A percentile compares a stretch with the other conserved stretches of the same genome.
These are phyloP conservation scores for Dactylellina sp. DNA, from an alignment of 2,329 filamentous ascomycete genomes.

Conservation along the genomic window DNA sequence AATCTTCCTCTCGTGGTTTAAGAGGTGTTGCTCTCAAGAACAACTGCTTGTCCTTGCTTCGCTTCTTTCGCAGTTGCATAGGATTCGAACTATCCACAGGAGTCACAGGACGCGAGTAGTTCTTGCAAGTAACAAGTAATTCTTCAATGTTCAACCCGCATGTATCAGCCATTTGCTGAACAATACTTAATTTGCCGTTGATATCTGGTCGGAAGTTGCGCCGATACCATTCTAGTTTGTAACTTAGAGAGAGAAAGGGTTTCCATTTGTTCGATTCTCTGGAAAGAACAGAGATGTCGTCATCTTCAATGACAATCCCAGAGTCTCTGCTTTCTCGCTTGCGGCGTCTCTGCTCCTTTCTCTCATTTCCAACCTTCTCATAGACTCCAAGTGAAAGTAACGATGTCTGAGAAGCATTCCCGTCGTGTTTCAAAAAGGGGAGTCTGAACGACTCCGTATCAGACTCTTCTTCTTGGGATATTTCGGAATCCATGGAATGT, in stretches of 20 bases:
- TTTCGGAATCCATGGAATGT: conserved; percentile 15
- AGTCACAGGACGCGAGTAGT: conserved; percentile 34
- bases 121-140: conserved; percentile 23
- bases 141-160: conserved; percentile 48
- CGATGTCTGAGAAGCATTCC: conserved; percentile 22
- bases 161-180: conserved; percentile 43
- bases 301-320: conserved; percentile 43
- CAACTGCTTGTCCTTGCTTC: conserved; percentile 19
- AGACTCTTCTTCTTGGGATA: neutral
- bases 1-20: conserved; percentile 52
- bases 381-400: conserved; percentile 43
- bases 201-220: conserved; percentile 51
- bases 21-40: conserved; percentile 26
- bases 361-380: conserved; percentile 42
- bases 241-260: conserved; percentile 39
- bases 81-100: conserved; percentile 10
- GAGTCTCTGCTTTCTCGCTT: conserved; percentile 46
- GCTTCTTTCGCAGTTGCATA: conserved; percentile 36
- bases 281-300: conserved; percentile 39
- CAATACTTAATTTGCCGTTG: conserved; percentile 34
- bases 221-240: conserved; percentile 53
- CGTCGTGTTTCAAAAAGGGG: conserved; percentile 15
- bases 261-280: conserved; percentile 37
- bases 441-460: conserved; percentile 34
- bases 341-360: conserved; percentile 30